Percentiles rank a stretch among this genome's conserved stretches.
phyloP scores from a whole-genome alignment of 2,329 filamentous ascomycete genomes.

The Pseudogymnoascus sp. region DNA sequence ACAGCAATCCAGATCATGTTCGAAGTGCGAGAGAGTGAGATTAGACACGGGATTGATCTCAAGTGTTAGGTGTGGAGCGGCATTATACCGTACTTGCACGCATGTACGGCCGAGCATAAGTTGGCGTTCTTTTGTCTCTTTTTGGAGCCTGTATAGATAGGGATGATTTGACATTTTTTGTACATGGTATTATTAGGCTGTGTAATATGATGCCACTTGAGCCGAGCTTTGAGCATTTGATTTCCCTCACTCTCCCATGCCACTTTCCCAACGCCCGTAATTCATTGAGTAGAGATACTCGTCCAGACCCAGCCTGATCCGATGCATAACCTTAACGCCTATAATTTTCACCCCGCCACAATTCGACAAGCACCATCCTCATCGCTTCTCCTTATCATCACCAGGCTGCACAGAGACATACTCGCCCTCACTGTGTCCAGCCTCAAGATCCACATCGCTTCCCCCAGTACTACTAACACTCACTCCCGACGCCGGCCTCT shows the following conservation, averaged over 20 bases:
- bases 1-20: constrained; percentile 92
- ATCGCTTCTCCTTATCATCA: neutral
- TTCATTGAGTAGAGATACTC: constrained; percentile 6
- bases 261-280: neutral
- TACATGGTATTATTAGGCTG: constrained; percentile 8
- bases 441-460: constrained; percentile 7
- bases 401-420: neutral
- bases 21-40: constrained; percentile 80
- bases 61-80: constrained; percentile 56
- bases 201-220: neutral
- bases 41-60: constrained; percentile 70
- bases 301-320: neutral
- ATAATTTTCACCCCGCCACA: neutral
- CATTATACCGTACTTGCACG: neutral
- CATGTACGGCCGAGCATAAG: constrained; percentile 1
- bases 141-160: neutral
- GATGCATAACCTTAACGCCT: neutral
- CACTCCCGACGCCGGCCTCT: constrained; percentile 21
- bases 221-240: neutral
- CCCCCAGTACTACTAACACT: constrained; percentile 1
- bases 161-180: neutral
- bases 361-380: neutral
- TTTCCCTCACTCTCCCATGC: neutral
- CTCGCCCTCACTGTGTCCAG: neutral
- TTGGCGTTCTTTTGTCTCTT: neutral